Evolutionary conservation across 2,329 filamentous ascomycete species (phyloP).

Genomic region (Beauveria pseudobassiana): DNA sequence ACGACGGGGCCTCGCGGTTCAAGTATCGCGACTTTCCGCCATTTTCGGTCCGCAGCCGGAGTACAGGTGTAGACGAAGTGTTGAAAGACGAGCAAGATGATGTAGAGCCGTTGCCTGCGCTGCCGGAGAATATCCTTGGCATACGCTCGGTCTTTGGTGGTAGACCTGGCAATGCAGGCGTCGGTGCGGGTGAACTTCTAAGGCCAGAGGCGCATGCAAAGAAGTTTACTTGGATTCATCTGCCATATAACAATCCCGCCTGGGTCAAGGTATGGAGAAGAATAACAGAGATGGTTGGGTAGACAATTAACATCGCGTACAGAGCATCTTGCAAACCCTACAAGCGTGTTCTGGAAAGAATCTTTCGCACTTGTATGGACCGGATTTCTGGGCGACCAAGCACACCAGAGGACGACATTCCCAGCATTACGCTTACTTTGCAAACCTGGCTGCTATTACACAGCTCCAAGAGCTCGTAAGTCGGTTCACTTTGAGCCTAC

Average conservation of each 20-base stretch:
- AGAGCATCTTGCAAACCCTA: constrained; percentile 39
- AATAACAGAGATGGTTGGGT: constrained; percentile 14
- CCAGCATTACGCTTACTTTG: constrained; percentile 42
- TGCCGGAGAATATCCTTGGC: constrained; percentile 27
- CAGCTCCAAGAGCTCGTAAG: constrained; percentile 30
- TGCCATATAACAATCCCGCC: constrained; percentile 48
- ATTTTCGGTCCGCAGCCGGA: constrained; percentile 28
- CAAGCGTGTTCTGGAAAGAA: constrained; percentile 30
- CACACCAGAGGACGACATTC: constrained; percentile 41
- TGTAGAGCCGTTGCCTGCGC: constrained; percentile 20
- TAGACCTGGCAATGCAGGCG: background rate
- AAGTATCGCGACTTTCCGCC: constrained; percentile 29
- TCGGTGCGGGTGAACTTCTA: constrained; percentile 24
- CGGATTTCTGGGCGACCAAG: constrained; percentile 41
- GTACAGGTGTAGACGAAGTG: constrained; percentile 18
- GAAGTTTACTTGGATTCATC: constrained; percentile 52
- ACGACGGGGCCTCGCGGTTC: constrained; percentile 20
- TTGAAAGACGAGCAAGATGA: constrained; percentile 17
- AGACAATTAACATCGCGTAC: constrained; percentile 8
- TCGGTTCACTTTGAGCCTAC: background rate
- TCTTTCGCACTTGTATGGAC: constrained; percentile 32
- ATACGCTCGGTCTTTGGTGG: constrained; percentile 15
- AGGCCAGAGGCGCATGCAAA: constrained; percentile 28
- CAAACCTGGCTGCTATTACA: constrained; percentile 41
- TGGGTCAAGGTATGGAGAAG: constrained; percentile 45